These are phyloP conservation scores for Graphilbum fragrans DNA, from an alignment of 2,329 filamentous ascomycete species.

Conservation along the genomic window DNA sequence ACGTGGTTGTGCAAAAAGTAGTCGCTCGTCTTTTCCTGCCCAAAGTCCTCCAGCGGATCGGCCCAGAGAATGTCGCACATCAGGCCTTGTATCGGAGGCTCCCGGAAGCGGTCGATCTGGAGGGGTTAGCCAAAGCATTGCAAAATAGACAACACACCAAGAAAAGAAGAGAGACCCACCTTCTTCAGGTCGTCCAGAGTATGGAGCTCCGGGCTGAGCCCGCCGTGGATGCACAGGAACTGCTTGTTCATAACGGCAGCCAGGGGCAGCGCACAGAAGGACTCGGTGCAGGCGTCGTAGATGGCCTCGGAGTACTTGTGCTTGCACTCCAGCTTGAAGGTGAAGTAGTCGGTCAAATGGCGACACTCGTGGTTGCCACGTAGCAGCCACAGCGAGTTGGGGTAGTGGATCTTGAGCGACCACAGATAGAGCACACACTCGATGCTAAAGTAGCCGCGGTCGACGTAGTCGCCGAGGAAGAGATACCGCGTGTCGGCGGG, in stretches of 20 bases:
- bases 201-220: slow-evolving; percentile 88
- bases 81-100: slow-evolving; percentile 90
- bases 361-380: slow-evolving; percentile 98
- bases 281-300: slow-evolving; percentile 97
- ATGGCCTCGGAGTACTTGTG: slow-evolving; percentile 97
- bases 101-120: slow-evolving; percentile 92
- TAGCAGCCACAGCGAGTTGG: slow-evolving; percentile 90
- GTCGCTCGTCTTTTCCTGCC: slow-evolving; percentile 95
- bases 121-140: slow-evolving; percentile 1
- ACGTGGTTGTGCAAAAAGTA: slow-evolving; percentile 98
- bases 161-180: slow-evolving; percentile 42
- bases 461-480: slow-evolving; percentile 95
- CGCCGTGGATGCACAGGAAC: slow-evolving; percentile 96
- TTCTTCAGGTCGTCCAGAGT: slow-evolving; percentile 88
- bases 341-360: slow-evolving; percentile 99
- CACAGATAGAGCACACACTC: slow-evolving; percentile 98
- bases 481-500: slow-evolving; percentile 93
- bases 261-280: slow-evolving; percentile 86
- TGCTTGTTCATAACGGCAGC: slow-evolving; percentile 99
- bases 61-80: slow-evolving; percentile 99
- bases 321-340: slow-evolving; percentile 99
- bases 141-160: no score
- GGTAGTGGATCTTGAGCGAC: slow-evolving; percentile 98
- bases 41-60: slow-evolving; percentile 94
- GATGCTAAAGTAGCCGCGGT: slow-evolving; percentile 97